Percentiles rank a stretch among this genome's conserved stretches.
Evolutionary conservation across 495 filamentous ascomycete genomes (phyloP).

Genomic region (Trichoderma parareesei): DNA sequence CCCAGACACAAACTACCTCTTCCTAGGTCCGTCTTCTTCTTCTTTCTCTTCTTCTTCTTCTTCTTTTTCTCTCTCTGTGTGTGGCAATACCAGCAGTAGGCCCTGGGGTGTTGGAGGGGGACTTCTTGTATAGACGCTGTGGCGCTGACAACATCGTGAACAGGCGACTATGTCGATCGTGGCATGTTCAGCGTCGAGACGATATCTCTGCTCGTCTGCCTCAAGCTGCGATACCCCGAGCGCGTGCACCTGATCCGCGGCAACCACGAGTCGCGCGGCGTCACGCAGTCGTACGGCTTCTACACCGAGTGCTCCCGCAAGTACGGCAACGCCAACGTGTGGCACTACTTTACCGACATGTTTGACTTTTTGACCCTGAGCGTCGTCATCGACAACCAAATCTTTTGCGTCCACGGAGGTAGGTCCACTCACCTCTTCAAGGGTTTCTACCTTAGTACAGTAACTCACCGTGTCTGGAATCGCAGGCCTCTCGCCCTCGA

Average conservation of each 20-base stretch:
- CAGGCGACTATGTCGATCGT: conserved; percentile 95
- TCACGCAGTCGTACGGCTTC: conserved; percentile 98
- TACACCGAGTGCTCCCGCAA: conserved; percentile 97
- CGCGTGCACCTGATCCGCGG: conserved; percentile 90
- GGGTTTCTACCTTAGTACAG: background rate
- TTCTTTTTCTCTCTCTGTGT: background rate
- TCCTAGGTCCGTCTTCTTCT: conserved; percentile 70
- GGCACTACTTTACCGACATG: conserved; percentile 99
- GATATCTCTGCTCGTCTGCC: conserved; percentile 88
- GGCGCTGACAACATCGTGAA: background rate
- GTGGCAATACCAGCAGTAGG: too few relatives aligned
- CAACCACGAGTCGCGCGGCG: conserved; percentile 94
- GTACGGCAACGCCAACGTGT: conserved; percentile 96
- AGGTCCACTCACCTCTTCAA: conserved; percentile 4
- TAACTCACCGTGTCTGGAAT: background rate
- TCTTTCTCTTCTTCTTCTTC: too few relatives aligned
- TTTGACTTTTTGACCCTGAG: conserved; percentile 95
- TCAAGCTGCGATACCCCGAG: conserved; percentile 87
- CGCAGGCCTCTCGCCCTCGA: conserved; percentile 77
- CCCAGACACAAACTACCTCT: conserved; percentile 96
- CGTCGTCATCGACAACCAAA: conserved; percentile 96
- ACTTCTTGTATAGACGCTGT: too few relatives aligned
- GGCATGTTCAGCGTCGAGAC: conserved; percentile 96
- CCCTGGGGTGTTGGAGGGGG: too few relatives aligned
- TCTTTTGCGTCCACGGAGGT: conserved; percentile 96